Base-by-base conservation (phyloP, 495 filamentous ascomycete species). In the Chaetomium cochliodes region DNA sequence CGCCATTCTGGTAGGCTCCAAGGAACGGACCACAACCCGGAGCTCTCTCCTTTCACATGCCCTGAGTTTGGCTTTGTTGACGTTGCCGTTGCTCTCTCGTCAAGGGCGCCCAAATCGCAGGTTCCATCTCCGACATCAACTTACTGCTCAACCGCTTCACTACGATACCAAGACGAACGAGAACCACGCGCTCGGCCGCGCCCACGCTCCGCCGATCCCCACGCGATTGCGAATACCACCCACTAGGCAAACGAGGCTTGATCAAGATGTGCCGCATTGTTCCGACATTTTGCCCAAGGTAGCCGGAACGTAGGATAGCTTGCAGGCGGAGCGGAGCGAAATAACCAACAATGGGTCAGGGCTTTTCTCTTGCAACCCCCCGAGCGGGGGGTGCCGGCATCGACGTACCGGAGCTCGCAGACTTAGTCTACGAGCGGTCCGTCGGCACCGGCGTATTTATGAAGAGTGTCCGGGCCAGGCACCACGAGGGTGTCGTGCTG, bases 381-480 rank as follows among this genome's bases (percentile, higher is more conserved):
- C 92, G 93, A 41, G 90, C 92, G 62, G 93, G 92, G 74, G 87
- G 91, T 60, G 92, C 92, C 55, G 90, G 90, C 66, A 96, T 98
- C 76, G 94, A 98, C 76, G 87, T 96, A 22, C 89, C 92, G 44
- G 96, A 98, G 81, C 85, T 98, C 46, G 83, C 88, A 47, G 93
- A 97, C 72, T 76, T 97, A 66, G 83, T 85, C 33, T 97, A 97
- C 81, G 94, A 99, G 76, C 93, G 89, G 77, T 90, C 92, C 18
- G 87, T 98, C 72, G 96, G 94, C 53, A 89, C 87, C 61, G 92
- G 92, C n/a, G 86, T 94, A 33, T 97, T 99, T 72, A 93, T 98
- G 87, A 98, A 98, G 77, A 93, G 89, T 67, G 92, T 98, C 66
- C 86, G 93, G 64, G 96, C 96, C 20, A 82, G 92, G 55, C 89